These are phyloP conservation scores for Blepharisma japonicum DNA, from an alignment of 73 alveolate genomes.

Conservation along the genomic window DNA sequence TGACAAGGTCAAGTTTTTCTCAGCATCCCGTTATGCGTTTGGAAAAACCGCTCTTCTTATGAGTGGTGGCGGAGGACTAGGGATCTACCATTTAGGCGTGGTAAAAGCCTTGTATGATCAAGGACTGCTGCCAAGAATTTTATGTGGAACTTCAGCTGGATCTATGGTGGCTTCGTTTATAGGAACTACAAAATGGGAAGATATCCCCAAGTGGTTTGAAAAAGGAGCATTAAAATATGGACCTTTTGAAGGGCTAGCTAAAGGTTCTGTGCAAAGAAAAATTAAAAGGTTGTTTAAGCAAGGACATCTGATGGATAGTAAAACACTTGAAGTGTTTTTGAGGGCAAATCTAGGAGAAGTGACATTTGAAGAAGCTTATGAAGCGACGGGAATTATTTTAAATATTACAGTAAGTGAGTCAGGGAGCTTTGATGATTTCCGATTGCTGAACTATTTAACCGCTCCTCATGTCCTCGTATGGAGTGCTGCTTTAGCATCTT, in stretches of 20 bases:
- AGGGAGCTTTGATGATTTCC: slow-evolving; percentile 35
- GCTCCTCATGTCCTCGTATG: slow-evolving; percentile 66
- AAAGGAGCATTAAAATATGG: neutral
- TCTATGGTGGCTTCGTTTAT: slow-evolving; percentile 50
- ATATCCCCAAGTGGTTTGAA: slow-evolving; percentile 31
- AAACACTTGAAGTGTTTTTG: slow-evolving; percentile 22
- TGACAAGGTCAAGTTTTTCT: slow-evolving; percentile 55
- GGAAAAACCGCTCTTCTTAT: slow-evolving; percentile 69
- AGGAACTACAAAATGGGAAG: slow-evolving; percentile 39
- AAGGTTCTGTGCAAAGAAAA: neutral
- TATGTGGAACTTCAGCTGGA: slow-evolving; percentile 73
- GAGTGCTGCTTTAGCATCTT: slow-evolving; percentile 59
- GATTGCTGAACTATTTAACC: slow-evolving; percentile 65
- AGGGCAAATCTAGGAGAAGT: slow-evolving; percentile 40
- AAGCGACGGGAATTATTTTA: slow-evolving; percentile 49
- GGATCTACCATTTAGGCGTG: slow-evolving; percentile 66
- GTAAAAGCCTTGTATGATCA: slow-evolving; percentile 55
- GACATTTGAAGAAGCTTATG: slow-evolving; percentile 72
- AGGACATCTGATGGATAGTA: slow-evolving; percentile 45
- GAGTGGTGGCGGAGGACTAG: slow-evolving; percentile 71
- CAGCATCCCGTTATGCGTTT: slow-evolving; percentile 65
- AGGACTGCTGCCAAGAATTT: slow-evolving; percentile 61
- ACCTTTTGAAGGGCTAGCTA: slow-evolving; percentile 19
- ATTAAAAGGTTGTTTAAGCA: slow-evolving; percentile 35
- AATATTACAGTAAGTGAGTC: slow-evolving; percentile 58